Evolutionary conservation across 2,329 filamentous ascomycete genomes (phyloP).

Genomic region (Arthrobotrys pseudoclavata): DNA sequence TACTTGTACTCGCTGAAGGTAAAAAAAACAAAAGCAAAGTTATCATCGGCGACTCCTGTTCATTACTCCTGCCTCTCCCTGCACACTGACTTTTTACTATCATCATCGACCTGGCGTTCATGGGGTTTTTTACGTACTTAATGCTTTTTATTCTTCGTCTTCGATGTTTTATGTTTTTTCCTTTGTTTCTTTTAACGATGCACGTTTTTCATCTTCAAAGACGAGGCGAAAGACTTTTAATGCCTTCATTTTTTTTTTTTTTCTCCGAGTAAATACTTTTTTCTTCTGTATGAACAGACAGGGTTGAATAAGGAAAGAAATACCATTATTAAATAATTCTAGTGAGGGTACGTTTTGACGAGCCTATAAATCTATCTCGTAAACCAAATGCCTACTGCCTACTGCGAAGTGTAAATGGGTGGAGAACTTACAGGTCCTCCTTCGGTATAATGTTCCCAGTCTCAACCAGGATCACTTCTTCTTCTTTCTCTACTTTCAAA

Average conservation of each 20-base stretch:
- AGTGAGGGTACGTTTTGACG: too few species aligned
- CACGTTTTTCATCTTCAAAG: slow-evolving; percentile 4
- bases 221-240: neutral
- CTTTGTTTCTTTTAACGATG: slow-evolving; percentile 3
- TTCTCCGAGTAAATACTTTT: slow-evolving; percentile 8
- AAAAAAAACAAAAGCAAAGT: slow-evolving; percentile 4
- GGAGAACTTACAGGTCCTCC: too few species aligned
- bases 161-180: slow-evolving; percentile 6
- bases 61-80: neutral
- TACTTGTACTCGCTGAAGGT: neutral
- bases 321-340: slow-evolving; percentile 2
- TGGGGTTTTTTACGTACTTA: neutral
- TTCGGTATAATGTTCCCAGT: neutral
- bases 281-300: slow-evolving; percentile 9
- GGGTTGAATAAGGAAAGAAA: slow-evolving; percentile 4
- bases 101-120: slow-evolving; percentile 23
- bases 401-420: too few species aligned
- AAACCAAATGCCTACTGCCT: too few species aligned
- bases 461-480: neutral
- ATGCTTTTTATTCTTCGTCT: neutral
- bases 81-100: neutral
- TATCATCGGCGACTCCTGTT: neutral
- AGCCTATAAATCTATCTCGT: too few species aligned
- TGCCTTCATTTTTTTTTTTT: slow-evolving; percentile 21
- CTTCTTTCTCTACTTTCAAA: neutral